A percentile compares a stretch with the other conserved stretches of the same genome.
These are phyloP conservation scores for Aspergillus sclerotiicarbonarius DNA, from an alignment of 495 filamentous ascomycete genomes.

Conservation along the genomic window DNA sequence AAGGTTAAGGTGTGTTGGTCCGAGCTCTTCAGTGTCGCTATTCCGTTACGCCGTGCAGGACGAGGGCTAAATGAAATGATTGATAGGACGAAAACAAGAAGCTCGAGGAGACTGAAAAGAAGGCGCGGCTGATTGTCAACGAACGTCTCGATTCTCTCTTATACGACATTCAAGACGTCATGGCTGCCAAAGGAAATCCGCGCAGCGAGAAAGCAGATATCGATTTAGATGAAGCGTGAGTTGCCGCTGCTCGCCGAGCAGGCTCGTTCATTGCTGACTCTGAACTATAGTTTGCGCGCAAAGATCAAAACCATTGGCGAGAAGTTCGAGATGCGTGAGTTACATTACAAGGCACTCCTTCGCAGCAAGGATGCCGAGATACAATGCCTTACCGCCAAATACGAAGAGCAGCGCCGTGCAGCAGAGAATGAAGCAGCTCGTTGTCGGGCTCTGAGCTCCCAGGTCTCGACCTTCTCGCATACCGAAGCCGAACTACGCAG, in stretches of 20 bases:
- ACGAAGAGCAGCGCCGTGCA: slow-evolving; percentile 82
- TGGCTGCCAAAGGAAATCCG: slow-evolving; percentile 74
- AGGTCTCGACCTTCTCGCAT: slow-evolving; percentile 94
- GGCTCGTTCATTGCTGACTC: neutral
- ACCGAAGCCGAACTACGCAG: slow-evolving; percentile 91
- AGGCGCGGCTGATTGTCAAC: slow-evolving; percentile 78
- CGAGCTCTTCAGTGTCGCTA: neutral
- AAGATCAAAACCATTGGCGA: slow-evolving; percentile 93
- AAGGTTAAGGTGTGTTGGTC: slow-evolving; percentile 74
- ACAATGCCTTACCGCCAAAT: slow-evolving; percentile 80
- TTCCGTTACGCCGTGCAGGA: neutral
- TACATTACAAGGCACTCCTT: slow-evolving; percentile 85
- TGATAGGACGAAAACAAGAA: slow-evolving; percentile 88
- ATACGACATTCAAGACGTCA: slow-evolving; percentile 75
- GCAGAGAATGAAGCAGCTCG: slow-evolving; percentile 77
- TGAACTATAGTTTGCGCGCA: slow-evolving; percentile 65
- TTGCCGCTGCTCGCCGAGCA: neutral
- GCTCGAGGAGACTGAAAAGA: slow-evolving; percentile 76
- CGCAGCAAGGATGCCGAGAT: slow-evolving; percentile 96
- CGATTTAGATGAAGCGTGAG: slow-evolving; percentile 85
- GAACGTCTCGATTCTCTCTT: slow-evolving; percentile 74
- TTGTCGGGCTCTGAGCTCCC: slow-evolving; percentile 78
- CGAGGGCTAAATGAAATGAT: slow-evolving; percentile 5
- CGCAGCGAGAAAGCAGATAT: slow-evolving; percentile 71
- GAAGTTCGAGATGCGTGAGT: slow-evolving; percentile 90